Conservation (phyloP, 306 rosid genomes). For the Carpinus viminea region DNA sequence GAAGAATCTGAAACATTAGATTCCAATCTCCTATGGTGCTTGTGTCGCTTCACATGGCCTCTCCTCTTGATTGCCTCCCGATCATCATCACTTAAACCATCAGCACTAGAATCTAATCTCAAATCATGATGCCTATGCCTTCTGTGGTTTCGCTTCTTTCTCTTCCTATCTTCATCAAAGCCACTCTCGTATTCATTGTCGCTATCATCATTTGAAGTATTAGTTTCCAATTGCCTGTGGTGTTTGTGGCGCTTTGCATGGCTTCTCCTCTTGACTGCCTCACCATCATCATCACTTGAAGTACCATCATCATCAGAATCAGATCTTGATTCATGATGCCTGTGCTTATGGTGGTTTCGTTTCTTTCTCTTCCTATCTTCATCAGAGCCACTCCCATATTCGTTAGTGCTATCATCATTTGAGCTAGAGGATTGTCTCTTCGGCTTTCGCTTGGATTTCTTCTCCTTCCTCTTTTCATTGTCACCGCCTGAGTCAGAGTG, state of each 20-base stretch:
- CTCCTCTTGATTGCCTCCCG: conserved; percentile 38
- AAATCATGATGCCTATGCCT: conserved; percentile 45
- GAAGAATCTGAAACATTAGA: conserved; percentile 39
- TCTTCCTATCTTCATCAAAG: conserved; percentile 60
- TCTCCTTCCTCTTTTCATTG: conserved; percentile 62
- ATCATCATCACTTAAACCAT: conserved; percentile 48
- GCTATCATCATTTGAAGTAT: conserved; percentile 51
- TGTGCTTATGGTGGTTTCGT: no score
- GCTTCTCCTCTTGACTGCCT: conserved; percentile 46
- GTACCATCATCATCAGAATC: conserved; percentile 29
- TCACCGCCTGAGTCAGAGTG: conserved; percentile 58
- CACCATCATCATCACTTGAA: conserved; percentile 42
- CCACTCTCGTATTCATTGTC: conserved; percentile 46
- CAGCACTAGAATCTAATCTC: conserved; percentile 49
- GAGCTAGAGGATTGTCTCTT: conserved; percentile 51
- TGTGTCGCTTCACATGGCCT: conserved; percentile 36
- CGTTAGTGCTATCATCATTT: conserved; percentile 53
- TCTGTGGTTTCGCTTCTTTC: conserved; percentile 58
- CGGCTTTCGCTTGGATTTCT: conserved; percentile 49
- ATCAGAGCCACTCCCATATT: conserved; percentile 45
- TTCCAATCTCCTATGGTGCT: conserved; percentile 26
- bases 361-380: conserved; percentile 57
- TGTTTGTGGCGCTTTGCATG: no score
- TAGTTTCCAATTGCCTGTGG: conserved; percentile 50
- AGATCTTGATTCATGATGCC: conserved; percentile 29